Base-by-base conservation (phyloP, 2,329 filamentous ascomycete species). In the Stemphylium vesicarium region DNA sequence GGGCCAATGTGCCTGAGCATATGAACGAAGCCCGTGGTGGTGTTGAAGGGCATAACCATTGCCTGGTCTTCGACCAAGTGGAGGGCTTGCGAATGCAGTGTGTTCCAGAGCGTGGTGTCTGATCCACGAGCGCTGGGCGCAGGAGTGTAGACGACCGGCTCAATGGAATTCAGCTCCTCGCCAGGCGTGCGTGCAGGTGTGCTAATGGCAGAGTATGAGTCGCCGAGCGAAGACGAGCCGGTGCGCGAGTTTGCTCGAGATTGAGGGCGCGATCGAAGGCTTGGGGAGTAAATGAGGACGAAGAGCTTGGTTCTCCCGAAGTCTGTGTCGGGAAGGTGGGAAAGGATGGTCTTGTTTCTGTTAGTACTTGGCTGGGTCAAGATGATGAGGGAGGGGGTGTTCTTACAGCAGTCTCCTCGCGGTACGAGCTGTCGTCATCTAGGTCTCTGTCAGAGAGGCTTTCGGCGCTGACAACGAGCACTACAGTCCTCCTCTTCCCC, bases 11-110 rank as follows among this genome's bases (percentile, higher is more conserved):
- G 91, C 46, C 91, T 89, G 24, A 97, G 83, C 64, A 97, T 92
- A 71, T 96, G 90, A 4, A 92, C 84, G 71, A 95, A 91, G 40
- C 93, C 93, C 24, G 86, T 88, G n/a, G 84, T 79, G 0, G 91
- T 91, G 10, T 88, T 95, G 71, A 96, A 98, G 0, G 92, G 92
- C 70, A 98, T 83, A 53, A 97, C 89, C 84, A 92, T 92, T 38
- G 85, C 88, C 38, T 95, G 89, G 70, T 91, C 91, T 64, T 96
- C 90, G 4, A 96, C 92, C 10, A 97, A 82, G 1, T 82, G 79
- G 36, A 90, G 80, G 3, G 92, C 92, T 77, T 96, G 90, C 1
- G 86, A 85, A 76, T 95, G 92, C 6, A 96, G 81, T 0, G 89
- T 87, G 71, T 90, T 88, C 80, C 92, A 96, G 10, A 88, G 83